These are phyloP conservation scores for Talaromyces funiculosus DNA, from an alignment of 2,329 filamentous ascomycete genomes.

Conservation along the genomic window DNA sequence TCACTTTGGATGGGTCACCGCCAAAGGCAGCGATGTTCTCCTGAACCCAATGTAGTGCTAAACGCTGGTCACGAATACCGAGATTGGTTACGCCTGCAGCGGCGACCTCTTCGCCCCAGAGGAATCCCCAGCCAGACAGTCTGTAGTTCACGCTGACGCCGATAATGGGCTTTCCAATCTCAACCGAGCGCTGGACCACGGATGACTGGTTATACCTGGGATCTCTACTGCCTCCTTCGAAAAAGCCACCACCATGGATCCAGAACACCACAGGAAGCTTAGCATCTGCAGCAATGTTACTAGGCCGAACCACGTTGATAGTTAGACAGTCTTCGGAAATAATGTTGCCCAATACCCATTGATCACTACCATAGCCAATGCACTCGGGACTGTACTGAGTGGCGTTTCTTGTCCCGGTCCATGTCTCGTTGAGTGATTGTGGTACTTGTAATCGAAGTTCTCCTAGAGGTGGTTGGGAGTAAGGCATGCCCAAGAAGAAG, in stretches of 20 bases:
- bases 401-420: slow-evolving; percentile 58
- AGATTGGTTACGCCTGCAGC: slow-evolving; percentile 35
- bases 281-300: slow-evolving; percentile 39
- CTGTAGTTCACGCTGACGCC: slow-evolving; percentile 47
- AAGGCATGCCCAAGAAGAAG: slow-evolving; percentile 69
- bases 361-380: slow-evolving; percentile 58
- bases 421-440: slow-evolving; percentile 47
- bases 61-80: slow-evolving; percentile 49
- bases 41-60: slow-evolving; percentile 55
- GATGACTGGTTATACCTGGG: slow-evolving; percentile 24
- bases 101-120: slow-evolving; percentile 8
- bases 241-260: slow-evolving; percentile 47
- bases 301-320: slow-evolving; percentile 56
- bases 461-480: slow-evolving; percentile 63
- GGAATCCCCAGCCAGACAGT: slow-evolving; percentile 35
- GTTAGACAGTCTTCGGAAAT: slow-evolving; percentile 61
- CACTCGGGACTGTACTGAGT: slow-evolving; percentile 57
- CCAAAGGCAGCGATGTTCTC: slow-evolving; percentile 51
- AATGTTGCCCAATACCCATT: slow-evolving; percentile 31
- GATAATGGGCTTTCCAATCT: slow-evolving; percentile 36
- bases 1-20: slow-evolving; percentile 47
- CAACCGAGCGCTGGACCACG: slow-evolving; percentile 37
- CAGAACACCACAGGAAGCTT: slow-evolving; percentile 28
- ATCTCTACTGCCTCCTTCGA: slow-evolving; percentile 37
- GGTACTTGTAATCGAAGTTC: slow-evolving; percentile 64